These are phyloP conservation scores for Neonectria punicea DNA, from an alignment of 2,329 filamentous ascomycete species.

Conservation along the genomic window DNA sequence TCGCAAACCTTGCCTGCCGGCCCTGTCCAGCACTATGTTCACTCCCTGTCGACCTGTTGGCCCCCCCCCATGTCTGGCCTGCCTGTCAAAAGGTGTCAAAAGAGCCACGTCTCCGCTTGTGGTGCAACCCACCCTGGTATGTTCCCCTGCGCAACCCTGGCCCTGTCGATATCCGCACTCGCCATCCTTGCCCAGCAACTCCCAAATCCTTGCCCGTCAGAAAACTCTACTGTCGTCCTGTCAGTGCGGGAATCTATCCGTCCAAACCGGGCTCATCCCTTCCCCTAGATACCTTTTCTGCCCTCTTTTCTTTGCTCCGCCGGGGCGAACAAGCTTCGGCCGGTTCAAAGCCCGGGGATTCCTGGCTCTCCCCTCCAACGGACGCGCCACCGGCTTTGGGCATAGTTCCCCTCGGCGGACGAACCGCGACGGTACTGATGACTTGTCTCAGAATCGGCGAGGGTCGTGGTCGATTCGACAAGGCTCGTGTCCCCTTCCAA, in stretches of 20 bases:
- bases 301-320: background rate
- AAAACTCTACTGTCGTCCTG: conserved; percentile 21
- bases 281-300: background rate
- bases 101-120: conserved; percentile 16
- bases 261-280: conserved; percentile 18
- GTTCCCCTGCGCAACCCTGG: conserved; percentile 24
- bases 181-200: conserved; percentile 11
- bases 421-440: conserved; percentile 31
- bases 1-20: background rate
- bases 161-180: conserved; percentile 19
- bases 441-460: conserved; percentile 32
- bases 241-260: conserved; percentile 42
- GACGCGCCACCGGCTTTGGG: conserved; percentile 32
- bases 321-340: conserved; percentile 16
- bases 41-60: background rate
- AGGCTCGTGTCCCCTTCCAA: conserved; percentile 15
- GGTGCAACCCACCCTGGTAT: conserved; percentile 16
- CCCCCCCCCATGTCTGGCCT: conserved; percentile 2
- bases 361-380: conserved; percentile 5
- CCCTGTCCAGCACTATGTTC: background rate
- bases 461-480: conserved; percentile 16
- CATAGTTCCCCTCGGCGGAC: conserved; percentile 30
- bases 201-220: conserved; percentile 14
- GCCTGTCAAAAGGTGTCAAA: conserved; percentile 15
- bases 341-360: background rate